Evolutionary conservation across 2,329 filamentous ascomycete species (phyloP).

Genomic region (Cercospora zeina): DNA sequence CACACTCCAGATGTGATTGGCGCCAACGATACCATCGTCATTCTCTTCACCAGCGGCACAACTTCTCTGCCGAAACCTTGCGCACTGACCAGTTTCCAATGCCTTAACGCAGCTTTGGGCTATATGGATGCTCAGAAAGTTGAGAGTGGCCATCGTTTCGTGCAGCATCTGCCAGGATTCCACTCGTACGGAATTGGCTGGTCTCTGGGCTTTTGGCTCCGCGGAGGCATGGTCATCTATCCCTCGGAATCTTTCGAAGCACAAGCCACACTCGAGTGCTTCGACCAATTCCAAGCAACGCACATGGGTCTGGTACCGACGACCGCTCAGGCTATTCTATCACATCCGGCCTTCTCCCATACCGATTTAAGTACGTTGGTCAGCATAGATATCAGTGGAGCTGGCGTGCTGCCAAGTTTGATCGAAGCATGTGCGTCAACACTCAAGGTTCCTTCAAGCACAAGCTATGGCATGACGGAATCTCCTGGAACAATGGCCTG

Average conservation of each 20-base stretch:
- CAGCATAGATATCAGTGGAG: constrained; percentile 39
- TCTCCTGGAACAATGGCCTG: constrained; percentile 49
- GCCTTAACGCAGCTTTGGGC: constrained; percentile 43
- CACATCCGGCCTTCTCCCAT: constrained; percentile 36
- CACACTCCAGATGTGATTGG: constrained; percentile 37
- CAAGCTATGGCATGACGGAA: constrained; percentile 52
- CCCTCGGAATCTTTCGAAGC: constrained; percentile 40
- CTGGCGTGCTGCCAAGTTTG: constrained; percentile 42
- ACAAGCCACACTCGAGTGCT: constrained; percentile 38
- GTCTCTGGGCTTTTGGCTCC: constrained; percentile 37
- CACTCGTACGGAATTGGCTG: constrained; percentile 39
- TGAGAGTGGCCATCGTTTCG: constrained; percentile 34
- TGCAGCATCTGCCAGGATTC: constrained; percentile 38
- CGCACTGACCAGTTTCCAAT: constrained; percentile 43
- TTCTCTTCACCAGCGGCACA: constrained; percentile 55
- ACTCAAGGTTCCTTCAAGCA: constrained; percentile 36
- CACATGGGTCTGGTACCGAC: constrained; percentile 41
- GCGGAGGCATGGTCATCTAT: constrained; percentile 35
- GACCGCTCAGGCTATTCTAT: constrained; percentile 39
- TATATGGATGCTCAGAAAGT: constrained; percentile 36
- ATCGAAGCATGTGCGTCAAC: constrained; percentile 35
- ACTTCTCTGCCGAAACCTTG: constrained; percentile 53
- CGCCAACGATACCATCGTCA: constrained; percentile 41
- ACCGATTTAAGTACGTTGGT: constrained; percentile 38
- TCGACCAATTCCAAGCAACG: constrained; percentile 39